Base-by-base conservation (phyloP, 2,329 filamentous ascomycete species). In the Diplodia seriata region DNA sequence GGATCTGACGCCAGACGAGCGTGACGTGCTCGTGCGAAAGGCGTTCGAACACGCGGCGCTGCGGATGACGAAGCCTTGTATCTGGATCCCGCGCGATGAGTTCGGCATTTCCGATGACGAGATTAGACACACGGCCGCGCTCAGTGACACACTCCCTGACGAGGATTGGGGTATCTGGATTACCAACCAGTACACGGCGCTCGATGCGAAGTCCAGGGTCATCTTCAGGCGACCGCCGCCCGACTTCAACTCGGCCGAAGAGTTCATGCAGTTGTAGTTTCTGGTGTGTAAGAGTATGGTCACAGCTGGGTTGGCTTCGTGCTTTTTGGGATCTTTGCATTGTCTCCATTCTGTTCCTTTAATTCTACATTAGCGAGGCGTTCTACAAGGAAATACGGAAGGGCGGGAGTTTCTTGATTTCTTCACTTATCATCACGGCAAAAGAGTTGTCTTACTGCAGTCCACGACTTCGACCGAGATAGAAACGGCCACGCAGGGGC, bases 71-170 rank as follows among this genome's bases (percentile, higher is more conserved):
- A 86, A 93, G 65, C 95, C 95, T 0, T 92, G 92, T 0, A 89
- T 99, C 31, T 99, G 95, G 95, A 92, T 99, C 54, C 95, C 95
- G 0, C 88, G 90, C 12, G 95, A 99, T 75, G 91, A 95, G 72
- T 80, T 98, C 5, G 95, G 95, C 5, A 87, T 99, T 68, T 93
- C 91, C 71, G 93, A 97, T 73, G 94, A 98, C 72, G 95, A 99
- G 81, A 90, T 98, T 54, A 85, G 85, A 74, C 85, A 51, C 20
- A 63, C 66, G 9, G 66, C 50, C 11, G 66, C 51, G 12, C 51
- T 68, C 36, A 55, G 49, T 20, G 33, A 55, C 8, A 47, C 51
- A 3, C 97, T 93, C 7, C 86, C 89, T 71, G 84, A 85, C 57
- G 91, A 93, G 76, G 94, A 91, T 69, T 85, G 81, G 50, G 84